Evolutionary conservation across 495 filamentous ascomycete genomes (phyloP).

Genomic region (Hamigera avellanea): DNA sequence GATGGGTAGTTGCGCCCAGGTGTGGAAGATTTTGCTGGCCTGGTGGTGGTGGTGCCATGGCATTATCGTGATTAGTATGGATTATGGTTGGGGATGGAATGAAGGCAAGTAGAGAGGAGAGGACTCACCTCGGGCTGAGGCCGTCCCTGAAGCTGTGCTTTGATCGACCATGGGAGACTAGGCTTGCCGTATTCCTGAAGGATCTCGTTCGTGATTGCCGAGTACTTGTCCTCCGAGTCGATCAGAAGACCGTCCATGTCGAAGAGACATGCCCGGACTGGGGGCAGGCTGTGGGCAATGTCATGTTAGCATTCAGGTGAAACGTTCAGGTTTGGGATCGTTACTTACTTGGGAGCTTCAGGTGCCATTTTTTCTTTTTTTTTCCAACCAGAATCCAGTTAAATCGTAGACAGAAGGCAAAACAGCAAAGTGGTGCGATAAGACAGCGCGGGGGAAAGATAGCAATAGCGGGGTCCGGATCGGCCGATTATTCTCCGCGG

Average conservation of each 20-base stretch:
- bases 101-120: no score
- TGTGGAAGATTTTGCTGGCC: slow-evolving; percentile 46
- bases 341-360: slow-evolving; percentile 4
- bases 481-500: not conserved
- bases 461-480: no score
- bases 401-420: no score
- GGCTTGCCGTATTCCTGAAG: slow-evolving; percentile 63
- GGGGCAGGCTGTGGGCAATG: slow-evolving; percentile 45
- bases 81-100: no score
- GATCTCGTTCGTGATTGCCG: slow-evolving; percentile 66
- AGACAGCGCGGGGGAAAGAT: no score
- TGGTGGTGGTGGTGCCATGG: no score
- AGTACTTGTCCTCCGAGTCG: slow-evolving; percentile 90
- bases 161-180: slow-evolving; percentile 78
- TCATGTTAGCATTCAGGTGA: slow-evolving; percentile 9
- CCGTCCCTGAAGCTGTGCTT: slow-evolving; percentile 90
- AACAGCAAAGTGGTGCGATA: no score
- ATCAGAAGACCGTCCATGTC: slow-evolving; percentile 97
- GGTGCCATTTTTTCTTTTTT: no score
- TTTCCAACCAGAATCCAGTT: no score
- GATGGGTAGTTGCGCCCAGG: slow-evolving; percentile 86
- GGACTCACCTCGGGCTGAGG: slow-evolving; percentile 51
- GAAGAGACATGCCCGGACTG: slow-evolving; percentile 86
- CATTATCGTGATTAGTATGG: no score
- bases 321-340: not conserved